phyloP scores from a whole-genome alignment of 2,329 filamentous ascomycete genomes.

The Fusarium coicis region DNA sequence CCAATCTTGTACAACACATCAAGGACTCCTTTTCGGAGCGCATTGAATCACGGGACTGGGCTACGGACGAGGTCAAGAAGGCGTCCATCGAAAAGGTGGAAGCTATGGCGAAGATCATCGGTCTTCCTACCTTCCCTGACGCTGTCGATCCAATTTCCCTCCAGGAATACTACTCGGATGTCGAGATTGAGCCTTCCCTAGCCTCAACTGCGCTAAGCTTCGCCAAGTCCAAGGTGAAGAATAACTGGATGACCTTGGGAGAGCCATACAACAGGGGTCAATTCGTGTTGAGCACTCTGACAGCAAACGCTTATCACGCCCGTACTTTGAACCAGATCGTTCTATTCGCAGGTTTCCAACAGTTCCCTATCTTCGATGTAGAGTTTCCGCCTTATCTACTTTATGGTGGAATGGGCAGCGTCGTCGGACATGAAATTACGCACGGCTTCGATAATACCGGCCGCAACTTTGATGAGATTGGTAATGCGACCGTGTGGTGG shows the following conservation, averaged over 20 bases:
- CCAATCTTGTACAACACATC: slow-evolving; percentile 77
- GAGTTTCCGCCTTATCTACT: slow-evolving; percentile 71
- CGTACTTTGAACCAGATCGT: slow-evolving; percentile 73
- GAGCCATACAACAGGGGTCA: slow-evolving; percentile 69
- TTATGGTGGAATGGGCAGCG: slow-evolving; percentile 75
- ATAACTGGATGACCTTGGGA: slow-evolving; percentile 67
- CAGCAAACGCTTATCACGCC: slow-evolving; percentile 75
- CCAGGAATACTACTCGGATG: slow-evolving; percentile 64
- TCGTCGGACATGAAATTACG: slow-evolving; percentile 75
- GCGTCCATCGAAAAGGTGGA: slow-evolving; percentile 72
- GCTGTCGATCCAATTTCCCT: slow-evolving; percentile 68
- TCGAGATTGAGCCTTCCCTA: slow-evolving; percentile 62
- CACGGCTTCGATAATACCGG: slow-evolving; percentile 77
- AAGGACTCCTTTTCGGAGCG: slow-evolving; percentile 72
- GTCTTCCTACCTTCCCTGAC: slow-evolving; percentile 72
- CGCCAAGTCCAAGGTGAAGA: slow-evolving; percentile 57
- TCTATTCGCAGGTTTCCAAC: slow-evolving; percentile 71
- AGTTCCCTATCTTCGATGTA: slow-evolving; percentile 73
- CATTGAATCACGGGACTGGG: slow-evolving; percentile 70
- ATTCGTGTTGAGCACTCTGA: slow-evolving; percentile 70
- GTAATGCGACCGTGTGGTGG: slow-evolving; percentile 76
- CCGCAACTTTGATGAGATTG: slow-evolving; percentile 71
- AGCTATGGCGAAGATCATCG: slow-evolving; percentile 75
- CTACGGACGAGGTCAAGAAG: slow-evolving; percentile 69
- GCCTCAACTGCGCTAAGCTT: slow-evolving; percentile 68